Base-by-base conservation (phyloP, 164 flowering plant species). In the Amborella trichopoda region DNA sequence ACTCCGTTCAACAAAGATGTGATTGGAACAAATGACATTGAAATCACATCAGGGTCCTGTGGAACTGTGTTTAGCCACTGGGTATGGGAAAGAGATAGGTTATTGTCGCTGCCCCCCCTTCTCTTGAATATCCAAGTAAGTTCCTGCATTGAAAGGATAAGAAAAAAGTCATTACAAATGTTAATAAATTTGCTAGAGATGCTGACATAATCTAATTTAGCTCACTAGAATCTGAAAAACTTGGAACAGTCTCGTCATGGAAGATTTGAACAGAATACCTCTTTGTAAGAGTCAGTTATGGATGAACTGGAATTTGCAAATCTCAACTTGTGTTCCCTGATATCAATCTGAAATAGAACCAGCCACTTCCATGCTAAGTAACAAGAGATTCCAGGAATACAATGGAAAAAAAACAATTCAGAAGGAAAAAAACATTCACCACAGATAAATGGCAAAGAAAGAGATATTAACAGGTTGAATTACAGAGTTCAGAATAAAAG, bases 21-120 rank as follows among this genome's bases (percentile, higher is more conserved):
- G 39, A 91, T 83, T 38, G 98, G 96, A 19, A 91, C 71, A 63
- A 91, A 91, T 25, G 89, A 70, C 96, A 91, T 80, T 28, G 95
- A 77, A 59, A 86, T 86, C 28, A 78, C 93, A 63, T 81, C 98
- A 45, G 96, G 96, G 46, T 80, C 76, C 17, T 28, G 34, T 54
- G 78, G 89, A 47, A 90, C 94, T 6, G 87, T 77, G 27, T 75
- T 75, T 26, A 83, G 58, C 98, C 98, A 90, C 21, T 77, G 76
- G 40, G 68, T 55, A 55, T 88, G 96, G 11, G 76, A 43, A 51
- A 82, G 58, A 46, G 50, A 59, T 58, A 36, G 63, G 55, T 59
- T 40, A 58, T 75, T 84, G n/a, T n/a, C n/a, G 58, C 65, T 78
- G 62, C 98, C 98, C 41, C 98, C 96, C 69, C 96, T 78, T 55